Evolutionary conservation across 2,329 filamentous ascomycete genomes (phyloP).

Genomic region (Epichloe sp.): DNA sequence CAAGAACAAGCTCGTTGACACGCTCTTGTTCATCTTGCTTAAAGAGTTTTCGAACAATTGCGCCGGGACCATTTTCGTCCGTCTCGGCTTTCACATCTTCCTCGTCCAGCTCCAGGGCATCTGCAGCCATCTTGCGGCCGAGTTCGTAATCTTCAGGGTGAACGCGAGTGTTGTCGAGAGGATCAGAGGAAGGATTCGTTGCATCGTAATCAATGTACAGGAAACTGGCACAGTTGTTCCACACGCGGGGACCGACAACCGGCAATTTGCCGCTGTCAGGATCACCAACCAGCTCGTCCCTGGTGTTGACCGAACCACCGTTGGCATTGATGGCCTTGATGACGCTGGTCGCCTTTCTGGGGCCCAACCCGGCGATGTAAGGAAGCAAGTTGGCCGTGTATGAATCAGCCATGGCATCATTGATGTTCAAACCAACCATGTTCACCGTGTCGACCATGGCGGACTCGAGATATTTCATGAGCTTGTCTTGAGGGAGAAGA

Average conservation of each 20-base stretch:
- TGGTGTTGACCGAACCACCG: constrained; percentile 69
- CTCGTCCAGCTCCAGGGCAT: constrained; percentile 91
- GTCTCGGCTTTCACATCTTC: constrained; percentile 94
- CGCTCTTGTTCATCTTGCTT: constrained; percentile 87
- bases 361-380: constrained; percentile 82
- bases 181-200: constrained; percentile 72
- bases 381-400: constrained; percentile 81
- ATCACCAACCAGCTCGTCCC: constrained; percentile 81
- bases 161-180: constrained; percentile 90
- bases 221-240: constrained; percentile 96
- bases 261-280: constrained; percentile 64
- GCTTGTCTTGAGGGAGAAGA: constrained; percentile 74
- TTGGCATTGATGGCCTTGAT: constrained; percentile 77
- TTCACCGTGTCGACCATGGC: constrained; percentile 99
- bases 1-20: constrained; percentile 89
- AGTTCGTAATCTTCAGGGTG: constrained; percentile 98
- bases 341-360: constrained; percentile 70
- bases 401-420: constrained; percentile 70
- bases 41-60: constrained; percentile 89
- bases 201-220: constrained; percentile 78
- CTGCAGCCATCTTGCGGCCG: constrained; percentile 94
- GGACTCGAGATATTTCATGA: constrained; percentile 79
- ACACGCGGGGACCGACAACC: constrained; percentile 80
- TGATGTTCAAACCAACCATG: constrained; percentile 87
- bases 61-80: constrained; percentile 77